Base-by-base conservation (phyloP, 2,329 filamentous ascomycete species). In the Exophiala mesophila region DNA sequence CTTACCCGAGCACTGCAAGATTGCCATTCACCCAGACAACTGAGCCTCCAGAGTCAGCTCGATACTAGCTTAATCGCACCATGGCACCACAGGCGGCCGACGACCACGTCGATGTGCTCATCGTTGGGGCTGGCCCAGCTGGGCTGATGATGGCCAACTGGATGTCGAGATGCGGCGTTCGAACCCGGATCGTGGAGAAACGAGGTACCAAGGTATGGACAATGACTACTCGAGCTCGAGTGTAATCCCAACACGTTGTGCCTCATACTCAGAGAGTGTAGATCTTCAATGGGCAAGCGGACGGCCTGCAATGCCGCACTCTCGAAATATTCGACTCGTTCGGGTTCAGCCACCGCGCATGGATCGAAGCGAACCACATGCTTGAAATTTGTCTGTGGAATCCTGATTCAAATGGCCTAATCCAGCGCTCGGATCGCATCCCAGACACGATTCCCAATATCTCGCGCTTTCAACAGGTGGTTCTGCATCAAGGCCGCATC, bases 301-400 rank as follows among this genome's bases (percentile, higher is more conserved):
- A 75, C 50, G 77, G 76, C 2, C 65, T 83, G 2, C 78, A 85
- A 61, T 77, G 74, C 49, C 77, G 82, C 2, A 84, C 79, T 0
- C 67, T 85, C 2, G 80, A 88, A 60, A 83, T 87, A n/a, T 77
- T 87, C 41, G 80, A 88, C 53, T 79, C 76, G 36, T 83, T 88
- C 52, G 82, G 78, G 1, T 76, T 88, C 44, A 78, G 69, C 2
- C 74, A 85, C 49, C 66, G 74, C 3, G 74, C 73, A 1, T 79
- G 78, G 74, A 79, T 78, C 35, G 82, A 85, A 53, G 72, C 76
- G 9, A 83, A 83, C 56, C 79, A 80, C 56, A 76, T 85, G 66
- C 68, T 83, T n/a, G 82, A 83, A 65, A 77, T 82, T 43, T 64
- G 49, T 26, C 68, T 77, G 41, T 77, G 74, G 57, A 83, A 83